Conservation (phyloP, 139 green algal species). For the Coelastrella sp. region DNA sequence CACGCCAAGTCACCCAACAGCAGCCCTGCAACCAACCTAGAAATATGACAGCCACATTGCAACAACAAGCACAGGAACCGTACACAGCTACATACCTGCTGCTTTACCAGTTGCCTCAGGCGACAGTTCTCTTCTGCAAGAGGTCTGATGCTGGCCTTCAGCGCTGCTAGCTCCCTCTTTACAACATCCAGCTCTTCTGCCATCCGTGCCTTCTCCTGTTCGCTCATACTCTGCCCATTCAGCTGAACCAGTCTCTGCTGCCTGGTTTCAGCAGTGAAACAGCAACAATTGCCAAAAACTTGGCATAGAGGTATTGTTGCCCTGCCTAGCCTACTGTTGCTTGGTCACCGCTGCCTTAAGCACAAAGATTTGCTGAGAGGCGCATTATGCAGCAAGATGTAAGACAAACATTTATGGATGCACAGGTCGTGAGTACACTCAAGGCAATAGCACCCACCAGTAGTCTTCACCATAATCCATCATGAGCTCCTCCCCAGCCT, state of each 20-base stretch:
- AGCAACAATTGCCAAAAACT: neutral
- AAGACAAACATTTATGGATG: neutral
- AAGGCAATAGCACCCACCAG: neutral
- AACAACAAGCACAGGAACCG: too few species aligned
- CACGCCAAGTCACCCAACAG: too few species aligned
- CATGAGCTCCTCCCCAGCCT: conserved; percentile 6
- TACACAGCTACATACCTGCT: neutral
- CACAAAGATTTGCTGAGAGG: neutral
- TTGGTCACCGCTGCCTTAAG: too few species aligned
- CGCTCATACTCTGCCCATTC: neutral
- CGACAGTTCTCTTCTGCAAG: neutral
- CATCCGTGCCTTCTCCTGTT: neutral
- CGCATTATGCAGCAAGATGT: neutral
- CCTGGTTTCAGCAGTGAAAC: too few species aligned
- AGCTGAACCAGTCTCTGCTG: neutral
- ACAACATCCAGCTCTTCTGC: neutral
- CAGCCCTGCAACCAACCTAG: too few species aligned
- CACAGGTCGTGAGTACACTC: neutral
- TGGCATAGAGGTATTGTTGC: neutral
- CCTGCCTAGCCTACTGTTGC: neutral
- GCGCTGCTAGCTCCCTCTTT: neutral
- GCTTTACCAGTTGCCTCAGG: neutral
- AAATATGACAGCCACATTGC: too few species aligned
- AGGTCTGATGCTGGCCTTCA: neutral
- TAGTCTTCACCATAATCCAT: conserved; percentile 16